Evolutionary conservation across 176 grass and related monocot species (phyloP).

Genomic region (Carex pumila): DNA sequence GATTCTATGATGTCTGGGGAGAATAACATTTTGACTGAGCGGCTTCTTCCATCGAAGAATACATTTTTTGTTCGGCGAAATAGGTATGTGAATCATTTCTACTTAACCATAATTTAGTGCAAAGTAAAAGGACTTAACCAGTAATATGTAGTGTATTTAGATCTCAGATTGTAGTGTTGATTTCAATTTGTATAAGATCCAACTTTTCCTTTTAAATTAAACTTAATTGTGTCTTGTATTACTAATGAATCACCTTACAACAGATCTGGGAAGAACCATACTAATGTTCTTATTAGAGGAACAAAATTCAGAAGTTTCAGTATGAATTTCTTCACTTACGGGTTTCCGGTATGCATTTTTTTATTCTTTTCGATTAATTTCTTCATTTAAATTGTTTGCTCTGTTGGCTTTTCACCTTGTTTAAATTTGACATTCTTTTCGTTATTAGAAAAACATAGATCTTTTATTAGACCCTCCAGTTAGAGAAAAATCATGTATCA

Average conservation of each 20-base stretch:
- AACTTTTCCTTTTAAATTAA: background rate
- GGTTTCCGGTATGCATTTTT: conserved; percentile 68
- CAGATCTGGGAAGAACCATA: conserved; percentile 75
- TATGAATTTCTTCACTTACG: conserved; percentile 98
- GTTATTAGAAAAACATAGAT: conserved; percentile 7
- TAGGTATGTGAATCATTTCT: conserved; percentile 52
- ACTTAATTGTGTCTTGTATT: background rate
- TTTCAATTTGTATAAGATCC: background rate
- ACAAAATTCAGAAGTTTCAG: conserved; percentile 73
- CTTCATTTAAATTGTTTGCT: background rate
- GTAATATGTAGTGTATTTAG: background rate
- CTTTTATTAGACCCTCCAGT: background rate
- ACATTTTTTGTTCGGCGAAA: conserved; percentile 72
- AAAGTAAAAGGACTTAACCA: background rate
- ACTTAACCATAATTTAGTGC: background rate
- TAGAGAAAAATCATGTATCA: background rate
- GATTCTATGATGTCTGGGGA: conserved; percentile 66
- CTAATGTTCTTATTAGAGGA: conserved; percentile 65
- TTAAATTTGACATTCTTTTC: background rate
- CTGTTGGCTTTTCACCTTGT: background rate
- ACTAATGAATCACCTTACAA: conserved; percentile 23
- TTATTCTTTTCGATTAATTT: conserved; percentile 2
- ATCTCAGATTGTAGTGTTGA: background rate
- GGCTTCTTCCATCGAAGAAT: conserved; percentile 71
- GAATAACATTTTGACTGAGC: conserved; percentile 59